These are phyloP conservation scores for Fusarium dimerum DNA, from an alignment of 2,329 filamentous ascomycete genomes.

Conservation along the genomic window DNA sequence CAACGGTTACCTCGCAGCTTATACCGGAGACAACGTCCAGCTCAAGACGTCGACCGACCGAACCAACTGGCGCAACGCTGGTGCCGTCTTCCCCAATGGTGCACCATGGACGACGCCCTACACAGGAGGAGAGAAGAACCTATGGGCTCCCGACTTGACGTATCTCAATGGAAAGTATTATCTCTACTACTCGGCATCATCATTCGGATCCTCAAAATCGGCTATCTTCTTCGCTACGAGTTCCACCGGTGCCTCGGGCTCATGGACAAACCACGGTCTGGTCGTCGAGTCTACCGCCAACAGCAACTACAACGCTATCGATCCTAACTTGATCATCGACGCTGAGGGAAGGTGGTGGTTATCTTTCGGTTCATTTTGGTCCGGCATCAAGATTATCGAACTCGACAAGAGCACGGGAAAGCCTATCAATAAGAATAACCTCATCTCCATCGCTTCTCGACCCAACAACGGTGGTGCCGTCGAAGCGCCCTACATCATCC, in stretches of 20 bases:
- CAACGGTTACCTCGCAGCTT: slow-evolving; percentile 30
- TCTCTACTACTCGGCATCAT: slow-evolving; percentile 36
- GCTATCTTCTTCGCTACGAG: slow-evolving; percentile 36
- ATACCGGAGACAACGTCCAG: slow-evolving; percentile 28
- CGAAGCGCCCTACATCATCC: slow-evolving; percentile 33
- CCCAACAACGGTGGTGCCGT: slow-evolving; percentile 23
- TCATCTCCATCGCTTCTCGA: slow-evolving; percentile 31
- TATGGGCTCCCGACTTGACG: slow-evolving; percentile 57
- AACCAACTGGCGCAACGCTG: slow-evolving; percentile 32
- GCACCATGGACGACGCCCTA: slow-evolving; percentile 35
- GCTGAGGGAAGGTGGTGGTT: slow-evolving; percentile 32
- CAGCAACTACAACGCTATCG: slow-evolving; percentile 33
- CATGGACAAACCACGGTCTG: slow-evolving; percentile 32
- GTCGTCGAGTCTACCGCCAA: slow-evolving; percentile 26
- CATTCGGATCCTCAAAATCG: slow-evolving; percentile 29
- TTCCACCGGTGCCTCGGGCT: slow-evolving; percentile 30
- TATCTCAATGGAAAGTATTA: slow-evolving; percentile 34
- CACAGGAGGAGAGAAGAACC: slow-evolving; percentile 31
- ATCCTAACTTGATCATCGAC: slow-evolving; percentile 32
- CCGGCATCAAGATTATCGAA: slow-evolving; percentile 32
- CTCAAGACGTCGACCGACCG: slow-evolving; percentile 37
- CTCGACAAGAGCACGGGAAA: slow-evolving; percentile 30
- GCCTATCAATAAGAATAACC: slow-evolving; percentile 14
- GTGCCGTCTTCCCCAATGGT: slow-evolving; percentile 32
- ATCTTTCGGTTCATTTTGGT: slow-evolving; percentile 35